Evolutionary conservation across 2,329 filamentous ascomycete species (phyloP).

Genomic region (Annulohypoxylon truncatum): DNA sequence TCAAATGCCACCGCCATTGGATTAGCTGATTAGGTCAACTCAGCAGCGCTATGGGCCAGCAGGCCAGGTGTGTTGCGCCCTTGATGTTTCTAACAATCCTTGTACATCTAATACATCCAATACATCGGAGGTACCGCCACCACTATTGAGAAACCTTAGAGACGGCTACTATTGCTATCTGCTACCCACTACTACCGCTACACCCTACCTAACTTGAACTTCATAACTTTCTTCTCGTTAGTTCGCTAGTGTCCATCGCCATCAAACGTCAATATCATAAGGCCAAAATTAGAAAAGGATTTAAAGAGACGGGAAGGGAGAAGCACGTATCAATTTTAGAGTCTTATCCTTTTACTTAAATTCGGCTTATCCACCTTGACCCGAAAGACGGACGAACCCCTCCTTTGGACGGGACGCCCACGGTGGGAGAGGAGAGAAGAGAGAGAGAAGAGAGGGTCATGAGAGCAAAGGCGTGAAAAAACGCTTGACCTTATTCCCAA

Average conservation of each 20-base stretch:
- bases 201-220: slow-evolving; percentile 18
- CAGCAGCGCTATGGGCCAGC: slow-evolving; percentile 16
- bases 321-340: slow-evolving; percentile 12
- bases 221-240: slow-evolving; percentile 26
- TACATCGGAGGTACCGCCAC: slow-evolving; percentile 10
- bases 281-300: neutral
- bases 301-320: neutral
- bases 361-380: slow-evolving; percentile 11
- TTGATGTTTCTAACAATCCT: neutral
- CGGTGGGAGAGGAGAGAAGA: slow-evolving; percentile 23
- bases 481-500: slow-evolving; percentile 40
- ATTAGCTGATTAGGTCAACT: slow-evolving; percentile 21
- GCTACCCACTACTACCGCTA: slow-evolving; percentile 25
- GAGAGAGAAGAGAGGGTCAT: slow-evolving; percentile 29
- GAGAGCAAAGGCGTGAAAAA: slow-evolving; percentile 33
- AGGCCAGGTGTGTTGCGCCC: neutral
- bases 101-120: neutral
- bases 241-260: slow-evolving; percentile 27
- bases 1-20: slow-evolving; percentile 20
- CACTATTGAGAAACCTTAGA: slow-evolving; percentile 22
- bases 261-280: slow-evolving; percentile 19
- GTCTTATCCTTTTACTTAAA: slow-evolving; percentile 4
- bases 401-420: slow-evolving; percentile 39
- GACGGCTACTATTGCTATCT: slow-evolving; percentile 31
- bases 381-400: slow-evolving; percentile 35